phyloP scores from a whole-genome alignment of 116 monocot species.

The Dioscorea cayenensis region DNA sequence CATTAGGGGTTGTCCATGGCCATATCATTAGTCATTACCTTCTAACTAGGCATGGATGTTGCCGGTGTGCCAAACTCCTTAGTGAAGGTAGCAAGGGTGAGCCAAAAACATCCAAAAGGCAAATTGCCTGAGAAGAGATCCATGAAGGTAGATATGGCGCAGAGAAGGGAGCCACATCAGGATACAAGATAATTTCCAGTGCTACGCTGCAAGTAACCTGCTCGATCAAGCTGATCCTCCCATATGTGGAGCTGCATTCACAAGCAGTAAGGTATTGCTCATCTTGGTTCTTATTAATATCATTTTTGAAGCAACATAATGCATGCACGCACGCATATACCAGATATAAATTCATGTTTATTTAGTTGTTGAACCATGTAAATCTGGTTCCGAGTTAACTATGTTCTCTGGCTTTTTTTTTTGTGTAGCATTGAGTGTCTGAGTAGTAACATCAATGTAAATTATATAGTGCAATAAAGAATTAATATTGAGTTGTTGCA shows the following conservation, averaged over 20 bases:
- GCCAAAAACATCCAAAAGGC: constrained; percentile 24
- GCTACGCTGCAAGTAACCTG: constrained; percentile 52
- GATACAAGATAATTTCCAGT: constrained; percentile 73
- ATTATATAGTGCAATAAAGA: too few species aligned
- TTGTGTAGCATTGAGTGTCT: too few species aligned
- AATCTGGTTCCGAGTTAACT: too few species aligned
- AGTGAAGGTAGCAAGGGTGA: constrained; percentile 39
- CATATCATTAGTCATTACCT: constrained; percentile 78
- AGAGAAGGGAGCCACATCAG: constrained; percentile 30
- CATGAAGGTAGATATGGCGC: constrained; percentile 45
- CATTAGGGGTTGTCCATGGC: constrained; percentile 74
- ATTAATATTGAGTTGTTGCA: too few species aligned
- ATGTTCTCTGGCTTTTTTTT: too few species aligned
- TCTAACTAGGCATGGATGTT: constrained; percentile 78
- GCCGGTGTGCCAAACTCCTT: constrained; percentile 78
- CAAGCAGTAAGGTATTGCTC: constrained; percentile 59
- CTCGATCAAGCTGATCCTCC: constrained; percentile 62
- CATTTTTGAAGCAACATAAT: too few species aligned
- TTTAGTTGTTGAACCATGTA: too few species aligned
- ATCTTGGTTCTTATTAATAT: background rate
- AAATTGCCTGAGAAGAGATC: constrained; percentile 62
- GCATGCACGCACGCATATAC: too few species aligned
- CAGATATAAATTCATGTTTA: too few species aligned
- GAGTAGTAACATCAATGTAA: too few species aligned
- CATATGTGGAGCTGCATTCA: constrained; percentile 49